These are phyloP conservation scores for Lobosporangium transversale DNA, from an alignment of 192 early-diverging fungal genomes.

Conservation along the genomic window DNA sequence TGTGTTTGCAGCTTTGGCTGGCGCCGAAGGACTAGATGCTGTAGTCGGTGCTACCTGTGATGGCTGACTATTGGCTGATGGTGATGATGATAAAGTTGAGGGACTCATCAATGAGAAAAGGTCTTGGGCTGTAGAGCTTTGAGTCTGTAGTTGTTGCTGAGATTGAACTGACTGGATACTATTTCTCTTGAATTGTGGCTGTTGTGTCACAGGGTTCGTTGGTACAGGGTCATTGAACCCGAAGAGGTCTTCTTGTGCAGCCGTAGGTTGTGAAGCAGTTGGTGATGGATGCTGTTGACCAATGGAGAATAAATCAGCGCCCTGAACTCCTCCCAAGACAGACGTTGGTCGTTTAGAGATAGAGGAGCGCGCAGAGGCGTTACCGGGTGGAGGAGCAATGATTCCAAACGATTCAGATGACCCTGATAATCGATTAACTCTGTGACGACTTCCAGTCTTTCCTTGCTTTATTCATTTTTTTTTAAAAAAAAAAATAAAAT, in stretches of 20 bases:
- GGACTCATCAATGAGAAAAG: conserved; percentile 35
- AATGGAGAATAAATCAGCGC: conserved; percentile 29
- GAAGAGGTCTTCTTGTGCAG: conserved; percentile 33
- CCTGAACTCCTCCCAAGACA: conserved; percentile 7
- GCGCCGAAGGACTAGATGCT: background rate
- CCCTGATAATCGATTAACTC: conserved; percentile 6
- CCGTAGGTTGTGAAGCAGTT: background rate
- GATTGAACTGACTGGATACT: conserved; percentile 8
- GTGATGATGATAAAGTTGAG: too few species aligned
- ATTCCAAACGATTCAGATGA: conserved; percentile 41
- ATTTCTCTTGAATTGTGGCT: conserved; percentile 8
- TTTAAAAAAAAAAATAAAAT: background rate
- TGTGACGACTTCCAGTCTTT: conserved; percentile 7
- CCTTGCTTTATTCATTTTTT: conserved; percentile 15
- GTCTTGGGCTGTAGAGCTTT: conserved; percentile 27
- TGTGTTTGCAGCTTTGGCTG: conserved; percentile 8
- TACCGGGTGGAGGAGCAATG: conserved; percentile 38
- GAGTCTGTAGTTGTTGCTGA: background rate
- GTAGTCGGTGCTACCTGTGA: conserved; percentile 2
- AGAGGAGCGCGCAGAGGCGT: conserved; percentile 17
- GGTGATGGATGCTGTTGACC: conserved; percentile 10
- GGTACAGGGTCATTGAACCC: conserved; percentile 35
- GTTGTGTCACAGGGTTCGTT: background rate
- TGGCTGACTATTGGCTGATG: conserved; percentile 1
- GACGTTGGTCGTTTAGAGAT: conserved; percentile 8